A percentile compares a stretch with the other conserved stretches of the same genome.
Conservation (phyloP, 2,329 filamentous ascomycete species). For the Fonsecaea multimorphosa region DNA sequence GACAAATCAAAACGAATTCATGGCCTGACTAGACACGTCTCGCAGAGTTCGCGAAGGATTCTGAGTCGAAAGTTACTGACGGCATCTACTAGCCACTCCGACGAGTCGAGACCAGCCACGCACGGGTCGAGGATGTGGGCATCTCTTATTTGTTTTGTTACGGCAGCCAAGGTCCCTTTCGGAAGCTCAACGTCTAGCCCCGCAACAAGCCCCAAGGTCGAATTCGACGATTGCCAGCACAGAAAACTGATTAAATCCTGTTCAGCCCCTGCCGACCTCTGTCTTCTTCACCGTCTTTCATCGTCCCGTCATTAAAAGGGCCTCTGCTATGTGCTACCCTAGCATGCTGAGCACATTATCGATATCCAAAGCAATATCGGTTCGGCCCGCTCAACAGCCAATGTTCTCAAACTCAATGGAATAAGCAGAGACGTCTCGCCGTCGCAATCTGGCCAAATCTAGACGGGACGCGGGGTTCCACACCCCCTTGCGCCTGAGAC, state of each 20-base stretch:
- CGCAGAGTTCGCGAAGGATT: constrained; percentile 2
- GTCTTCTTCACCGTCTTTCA: constrained; percentile 6
- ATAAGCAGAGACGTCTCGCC: constrained; percentile 6
- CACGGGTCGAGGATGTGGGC: background rate
- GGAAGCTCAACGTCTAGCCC: constrained; percentile 4
- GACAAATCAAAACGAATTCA: constrained; percentile 4
- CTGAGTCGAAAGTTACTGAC: background rate
- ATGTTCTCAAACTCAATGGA: constrained; percentile 6
- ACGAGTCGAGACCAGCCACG: constrained; percentile 2
- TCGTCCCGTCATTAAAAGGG: background rate
- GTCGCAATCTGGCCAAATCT: background rate
- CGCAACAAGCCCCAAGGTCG: constrained; percentile 10
- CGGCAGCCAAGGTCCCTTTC: background rate
- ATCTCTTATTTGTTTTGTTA: background rate
- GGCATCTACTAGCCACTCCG: background rate
- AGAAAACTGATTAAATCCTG: constrained; percentile 12
- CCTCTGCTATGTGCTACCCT: background rate
- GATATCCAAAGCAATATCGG: background rate
- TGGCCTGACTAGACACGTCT: constrained; percentile 16
- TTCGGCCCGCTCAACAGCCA: constrained; percentile 16
- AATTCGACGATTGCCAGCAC: background rate
- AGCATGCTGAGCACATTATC: constrained; percentile 1
- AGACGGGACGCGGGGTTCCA: constrained; percentile 2
- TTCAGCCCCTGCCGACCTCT: background rate
- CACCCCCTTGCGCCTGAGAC: constrained; percentile 5